Percentiles rank a stretch among this genome's conserved stretches.
These are phyloP conservation scores for Glomus cerebriforme DNA, from an alignment of 192 early-diverging fungal genomes.

Conservation along the genomic window DNA sequence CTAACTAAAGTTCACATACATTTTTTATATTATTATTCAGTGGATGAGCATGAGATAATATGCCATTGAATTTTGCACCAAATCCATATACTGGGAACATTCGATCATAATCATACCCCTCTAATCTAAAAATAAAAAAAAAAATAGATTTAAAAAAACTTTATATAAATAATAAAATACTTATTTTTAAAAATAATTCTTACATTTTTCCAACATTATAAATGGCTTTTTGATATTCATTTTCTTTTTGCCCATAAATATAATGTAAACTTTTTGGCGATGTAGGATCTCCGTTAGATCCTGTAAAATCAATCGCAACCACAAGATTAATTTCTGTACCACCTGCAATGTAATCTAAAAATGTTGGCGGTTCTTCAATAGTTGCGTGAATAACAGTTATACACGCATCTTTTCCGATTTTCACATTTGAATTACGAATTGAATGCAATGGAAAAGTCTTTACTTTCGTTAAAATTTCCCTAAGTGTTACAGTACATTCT, in stretches of 20 bases:
- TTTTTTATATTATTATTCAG: conserved; percentile 43
- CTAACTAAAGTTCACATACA: conserved; percentile 12
- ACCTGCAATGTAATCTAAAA: conserved; percentile 55
- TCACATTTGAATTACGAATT: neutral
- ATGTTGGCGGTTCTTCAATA: conserved; percentile 34
- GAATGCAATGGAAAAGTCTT: neutral
- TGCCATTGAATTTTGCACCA: conserved; percentile 48
- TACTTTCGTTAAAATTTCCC: neutral
- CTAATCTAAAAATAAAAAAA: conserved; percentile 24
- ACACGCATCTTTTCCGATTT: neutral
- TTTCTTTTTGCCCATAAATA: conserved; percentile 36
- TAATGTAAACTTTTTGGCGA: conserved; percentile 52
- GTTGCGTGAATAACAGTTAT: neutral
- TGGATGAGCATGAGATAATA: conserved; percentile 50
- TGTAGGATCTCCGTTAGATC: conserved; percentile 55
- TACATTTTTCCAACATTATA: conserved; percentile 45
- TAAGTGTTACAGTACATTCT: neutral
- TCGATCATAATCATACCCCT: conserved; percentile 55
- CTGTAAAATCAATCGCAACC: conserved; percentile 60
- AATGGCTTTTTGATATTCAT: conserved; percentile 56
- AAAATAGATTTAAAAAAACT: neutral
- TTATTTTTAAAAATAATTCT: neutral
- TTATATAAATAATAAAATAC: neutral
- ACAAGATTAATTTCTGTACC: conserved; percentile 48
- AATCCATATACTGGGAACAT: conserved; percentile 57